Conservation (phyloP, 345 rosid genomes). For the Boechera stricta region DNA sequence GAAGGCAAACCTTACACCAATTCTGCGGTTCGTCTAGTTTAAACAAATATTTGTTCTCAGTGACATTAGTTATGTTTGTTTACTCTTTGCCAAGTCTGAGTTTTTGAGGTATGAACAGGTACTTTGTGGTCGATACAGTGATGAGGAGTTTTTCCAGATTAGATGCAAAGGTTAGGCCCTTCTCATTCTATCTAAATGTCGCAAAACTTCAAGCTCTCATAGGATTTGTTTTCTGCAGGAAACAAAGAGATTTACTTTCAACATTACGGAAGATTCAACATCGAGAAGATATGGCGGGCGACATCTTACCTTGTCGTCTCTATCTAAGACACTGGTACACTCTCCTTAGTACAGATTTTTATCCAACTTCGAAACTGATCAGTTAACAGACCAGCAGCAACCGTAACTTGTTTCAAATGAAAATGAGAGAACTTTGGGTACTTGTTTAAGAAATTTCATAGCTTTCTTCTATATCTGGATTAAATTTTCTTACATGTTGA, state of each 20-base stretch:
- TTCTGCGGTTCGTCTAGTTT: constrained; percentile 61
- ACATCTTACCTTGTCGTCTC: constrained; percentile 84
- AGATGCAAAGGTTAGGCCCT: constrained; percentile 70
- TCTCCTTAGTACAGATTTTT: neutral
- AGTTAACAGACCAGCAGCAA: neutral
- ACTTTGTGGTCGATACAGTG: constrained; percentile 79
- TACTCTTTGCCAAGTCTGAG: constrained; percentile 29
- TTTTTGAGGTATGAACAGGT: constrained; percentile 54
- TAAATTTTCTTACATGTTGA: neutral
- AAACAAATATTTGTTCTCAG: neutral
- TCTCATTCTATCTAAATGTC: neutral
- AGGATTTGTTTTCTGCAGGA: constrained; percentile 52
- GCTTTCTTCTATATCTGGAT: neutral
- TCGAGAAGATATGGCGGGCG: constrained; percentile 86
- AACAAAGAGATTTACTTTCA: constrained; percentile 72
- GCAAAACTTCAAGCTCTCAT: neutral
- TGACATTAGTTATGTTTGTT: neutral
- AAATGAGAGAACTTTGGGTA: neutral
- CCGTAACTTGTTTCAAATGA: neutral
- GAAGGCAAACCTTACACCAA: constrained; percentile 66
- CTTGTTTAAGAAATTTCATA: neutral
- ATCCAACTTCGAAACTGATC: neutral
- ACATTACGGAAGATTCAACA: constrained; percentile 72
- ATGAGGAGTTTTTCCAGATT: constrained; percentile 74
- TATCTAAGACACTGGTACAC: constrained; percentile 90